These are phyloP conservation scores for Trapa bicornis DNA, from an alignment of 345 rosid species.

Conservation along the genomic window DNA sequence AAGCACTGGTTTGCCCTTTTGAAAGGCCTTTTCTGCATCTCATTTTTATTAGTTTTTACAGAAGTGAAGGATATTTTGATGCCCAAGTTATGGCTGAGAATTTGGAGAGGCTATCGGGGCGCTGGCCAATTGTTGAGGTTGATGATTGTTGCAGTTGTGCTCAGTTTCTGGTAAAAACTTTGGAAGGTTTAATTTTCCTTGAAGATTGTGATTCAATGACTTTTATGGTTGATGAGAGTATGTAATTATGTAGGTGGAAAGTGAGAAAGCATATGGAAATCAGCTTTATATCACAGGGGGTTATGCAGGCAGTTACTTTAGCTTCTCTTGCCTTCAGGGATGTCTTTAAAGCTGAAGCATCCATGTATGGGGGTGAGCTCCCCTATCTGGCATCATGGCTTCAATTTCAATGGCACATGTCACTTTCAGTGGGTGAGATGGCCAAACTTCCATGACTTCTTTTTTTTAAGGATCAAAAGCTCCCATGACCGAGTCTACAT, in stretches of 20 bases:
- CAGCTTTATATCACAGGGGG: constrained; percentile 92
- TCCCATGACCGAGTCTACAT: too few species aligned
- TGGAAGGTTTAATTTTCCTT: not conserved
- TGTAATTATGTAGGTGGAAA: constrained; percentile 40
- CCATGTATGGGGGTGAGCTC: constrained; percentile 72
- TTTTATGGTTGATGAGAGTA: not conserved
- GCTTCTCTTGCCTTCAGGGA: constrained; percentile 88
- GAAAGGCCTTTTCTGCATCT: not conserved
- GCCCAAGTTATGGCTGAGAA: constrained; percentile 82
- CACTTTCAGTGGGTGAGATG: not conserved
- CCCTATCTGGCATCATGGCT: not conserved
- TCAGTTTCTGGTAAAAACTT: constrained; percentile 53
- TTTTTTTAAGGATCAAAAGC: not conserved
- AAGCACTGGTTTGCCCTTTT: constrained; percentile 77
- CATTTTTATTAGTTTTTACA: not conserved
- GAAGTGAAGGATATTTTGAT: constrained; percentile 8
- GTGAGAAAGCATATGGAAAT: constrained; percentile 55
- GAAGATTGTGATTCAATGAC: constrained; percentile 2
- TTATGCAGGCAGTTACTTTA: constrained; percentile 95
- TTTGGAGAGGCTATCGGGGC: constrained; percentile 55
- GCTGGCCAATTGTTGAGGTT: constrained; percentile 91
- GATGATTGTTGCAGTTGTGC: constrained; percentile 96
- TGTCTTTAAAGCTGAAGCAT: constrained; percentile 85
- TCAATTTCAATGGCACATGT: not conserved
- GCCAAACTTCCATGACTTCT: not conserved